phyloP scores from a whole-genome alignment of 163 green algal species.

The Coccomyxa subellipsoidea region DNA sequence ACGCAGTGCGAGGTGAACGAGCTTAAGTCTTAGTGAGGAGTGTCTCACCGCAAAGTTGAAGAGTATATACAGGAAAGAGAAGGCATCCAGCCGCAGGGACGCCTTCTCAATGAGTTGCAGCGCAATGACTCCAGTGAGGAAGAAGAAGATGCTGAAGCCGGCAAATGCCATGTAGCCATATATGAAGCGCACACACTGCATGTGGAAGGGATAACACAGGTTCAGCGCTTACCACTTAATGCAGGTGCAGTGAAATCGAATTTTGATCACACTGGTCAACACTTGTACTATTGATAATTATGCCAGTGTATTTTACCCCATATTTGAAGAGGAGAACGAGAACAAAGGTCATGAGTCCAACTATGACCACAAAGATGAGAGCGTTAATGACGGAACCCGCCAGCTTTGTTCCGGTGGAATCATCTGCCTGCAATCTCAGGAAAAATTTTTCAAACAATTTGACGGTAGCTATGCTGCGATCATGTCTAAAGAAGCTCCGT shows the following conservation, averaged over 20 bases:
- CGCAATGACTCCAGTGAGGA: conserved; percentile 72
- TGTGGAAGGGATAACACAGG: not conserved
- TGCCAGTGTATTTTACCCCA: conserved; percentile 42
- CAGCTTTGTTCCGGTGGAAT: conserved; percentile 77
- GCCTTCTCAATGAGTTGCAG: conserved; percentile 66
- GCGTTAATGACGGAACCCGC: conserved; percentile 88
- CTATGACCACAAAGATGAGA: conserved; percentile 83
- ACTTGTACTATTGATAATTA: not conserved
- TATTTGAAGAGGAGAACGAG: conserved; percentile 94
- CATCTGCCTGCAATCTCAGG: conserved; percentile 20
- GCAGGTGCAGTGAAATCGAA: too few species aligned
- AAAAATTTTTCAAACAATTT: not conserved
- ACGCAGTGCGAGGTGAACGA: too few species aligned
- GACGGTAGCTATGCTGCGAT: too few species aligned
- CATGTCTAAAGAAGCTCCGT: too few species aligned
- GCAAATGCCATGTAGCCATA: conserved; percentile 95
- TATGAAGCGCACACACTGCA: conserved; percentile 82
- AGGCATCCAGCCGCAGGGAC: conserved; percentile 70
- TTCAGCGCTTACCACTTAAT: too few species aligned
- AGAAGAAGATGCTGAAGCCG: conserved; percentile 93
- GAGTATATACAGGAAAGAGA: conserved; percentile 81
- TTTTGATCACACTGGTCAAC: not conserved
- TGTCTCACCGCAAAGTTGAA: conserved; percentile 87
- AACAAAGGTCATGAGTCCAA: conserved; percentile 86
- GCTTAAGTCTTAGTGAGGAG: not conserved